Evolutionary conservation across 1,284 basidiomycete species (phyloP).

Genomic region (Prillingera fragicola): DNA sequence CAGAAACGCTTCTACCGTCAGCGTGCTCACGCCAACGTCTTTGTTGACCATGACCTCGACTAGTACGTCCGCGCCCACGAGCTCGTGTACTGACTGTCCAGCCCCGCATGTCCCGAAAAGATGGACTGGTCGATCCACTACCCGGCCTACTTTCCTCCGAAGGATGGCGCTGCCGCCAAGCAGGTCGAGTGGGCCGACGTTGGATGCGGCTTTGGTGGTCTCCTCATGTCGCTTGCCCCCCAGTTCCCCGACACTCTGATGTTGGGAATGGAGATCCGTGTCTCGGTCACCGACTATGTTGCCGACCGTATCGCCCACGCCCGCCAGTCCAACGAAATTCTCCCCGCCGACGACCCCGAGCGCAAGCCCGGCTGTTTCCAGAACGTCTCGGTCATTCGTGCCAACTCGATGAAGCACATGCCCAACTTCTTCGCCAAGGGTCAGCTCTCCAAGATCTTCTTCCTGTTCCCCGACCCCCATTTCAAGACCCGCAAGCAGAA

Average conservation of each 20-base stretch:
- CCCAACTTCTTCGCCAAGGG: slow-evolving; percentile 92
- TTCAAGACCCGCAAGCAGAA: slow-evolving; percentile 99
- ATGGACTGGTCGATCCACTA: slow-evolving; percentile 86
- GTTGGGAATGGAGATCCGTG: slow-evolving; percentile 96
- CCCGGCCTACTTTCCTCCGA: slow-evolving; percentile 59
- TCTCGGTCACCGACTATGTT: slow-evolving; percentile 95
- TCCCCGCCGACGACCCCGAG: slow-evolving; percentile 20
- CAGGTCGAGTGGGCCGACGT: slow-evolving; percentile 91
- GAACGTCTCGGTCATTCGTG: slow-evolving; percentile 90
- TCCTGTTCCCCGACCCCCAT: slow-evolving; percentile 98
- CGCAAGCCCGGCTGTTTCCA: slow-evolving; percentile 60
- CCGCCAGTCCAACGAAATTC: slow-evolving; percentile 55
- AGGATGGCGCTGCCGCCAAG: slow-evolving; percentile 25
- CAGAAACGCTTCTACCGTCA: slow-evolving; percentile 96
- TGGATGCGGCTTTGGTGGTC: slow-evolving; percentile 95
- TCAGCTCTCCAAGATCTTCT: slow-evolving; percentile 89
- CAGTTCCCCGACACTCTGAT: slow-evolving; percentile 88
- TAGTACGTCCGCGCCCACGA: slow-evolving; percentile 60
- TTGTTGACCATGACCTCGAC: slow-evolving; percentile 87
- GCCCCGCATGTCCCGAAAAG: slow-evolving; percentile 66
- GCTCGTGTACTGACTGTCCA: slow-evolving; percentile 19
- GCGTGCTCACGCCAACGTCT: slow-evolving; percentile 95
- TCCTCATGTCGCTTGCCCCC: slow-evolving; percentile 84
- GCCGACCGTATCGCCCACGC: slow-evolving; percentile 86
- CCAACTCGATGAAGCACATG: slow-evolving; percentile 98